A percentile compares a stretch with the other conserved stretches of the same genome.
These are phyloP conservation scores for Microdochium bolleyi DNA, from an alignment of 2,329 filamentous ascomycete genomes.

Conservation along the genomic window DNA sequence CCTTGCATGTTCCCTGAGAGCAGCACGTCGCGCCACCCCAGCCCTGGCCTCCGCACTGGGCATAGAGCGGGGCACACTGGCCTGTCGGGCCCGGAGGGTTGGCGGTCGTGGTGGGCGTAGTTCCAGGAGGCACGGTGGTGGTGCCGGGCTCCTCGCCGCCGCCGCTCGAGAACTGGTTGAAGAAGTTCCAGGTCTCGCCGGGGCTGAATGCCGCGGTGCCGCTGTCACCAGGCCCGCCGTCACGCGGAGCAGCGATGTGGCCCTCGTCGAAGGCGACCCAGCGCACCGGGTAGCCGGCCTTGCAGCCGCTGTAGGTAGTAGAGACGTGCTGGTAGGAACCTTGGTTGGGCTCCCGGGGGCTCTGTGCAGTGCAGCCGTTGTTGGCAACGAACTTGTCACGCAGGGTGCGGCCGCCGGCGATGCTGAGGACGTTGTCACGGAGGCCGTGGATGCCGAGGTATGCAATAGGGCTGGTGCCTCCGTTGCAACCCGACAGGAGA, in stretches of 20 bases:
- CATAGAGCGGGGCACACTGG: not conserved
- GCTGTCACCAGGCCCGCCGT: slow-evolving; percentile 1
- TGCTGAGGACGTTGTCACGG: slow-evolving; percentile 24
- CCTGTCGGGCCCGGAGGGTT: not conserved
- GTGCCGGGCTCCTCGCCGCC: not conserved
- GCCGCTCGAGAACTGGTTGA: slow-evolving; percentile 5
- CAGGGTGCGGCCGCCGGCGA: slow-evolving; percentile 22
- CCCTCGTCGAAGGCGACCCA: slow-evolving; percentile 20
- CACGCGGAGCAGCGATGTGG: slow-evolving; percentile 13
- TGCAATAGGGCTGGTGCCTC: slow-evolving; percentile 27
- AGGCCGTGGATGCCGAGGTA: slow-evolving; percentile 30
- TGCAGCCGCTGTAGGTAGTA: slow-evolving; percentile 17
- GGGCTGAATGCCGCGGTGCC: slow-evolving; percentile 4
- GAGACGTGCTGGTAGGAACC: slow-evolving; percentile 12
- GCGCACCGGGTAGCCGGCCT: slow-evolving; percentile 13
- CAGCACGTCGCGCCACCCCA: not conserved
- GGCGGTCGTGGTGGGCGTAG: not conserved
- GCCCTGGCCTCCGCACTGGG: not conserved
- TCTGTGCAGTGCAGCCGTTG: slow-evolving; percentile 24
- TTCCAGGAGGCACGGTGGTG: not conserved
- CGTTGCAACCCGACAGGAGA: slow-evolving; percentile 23
- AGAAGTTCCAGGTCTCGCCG: slow-evolving; percentile 13
- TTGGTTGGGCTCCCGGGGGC: slow-evolving; percentile 10
- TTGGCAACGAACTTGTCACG: slow-evolving; percentile 27
- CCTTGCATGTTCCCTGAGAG: not conserved